Evolutionary conservation across 345 rosid genomes (phyloP), one percentile per base, ranked within the genome.

Genomic region (Euphorbia pulcherrima): DNA sequence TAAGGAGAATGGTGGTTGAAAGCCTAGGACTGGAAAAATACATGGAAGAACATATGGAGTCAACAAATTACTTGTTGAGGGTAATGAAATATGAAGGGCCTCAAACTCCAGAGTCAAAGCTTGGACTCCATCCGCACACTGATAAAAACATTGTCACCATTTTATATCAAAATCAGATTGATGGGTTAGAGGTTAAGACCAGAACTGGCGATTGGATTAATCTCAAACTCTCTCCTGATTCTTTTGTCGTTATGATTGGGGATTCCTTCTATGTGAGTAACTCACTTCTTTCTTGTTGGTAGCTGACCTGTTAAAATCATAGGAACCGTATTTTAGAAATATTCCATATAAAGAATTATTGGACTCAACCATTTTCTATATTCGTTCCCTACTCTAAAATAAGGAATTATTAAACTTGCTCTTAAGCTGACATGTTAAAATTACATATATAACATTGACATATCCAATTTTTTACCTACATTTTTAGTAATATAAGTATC

Each of bases 141-240:
- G 85, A 81, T 58, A 79, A 74, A 71, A 74, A 77, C 67, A 64
- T 78, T 23, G 35, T 80, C 4, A 73, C 84, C 10, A 76, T 81
- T n/a, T 74, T 83, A 53, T 76, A 70, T 68, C 85, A 81, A 62
- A 83, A 79, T 51, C 65, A 73, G n/a, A 73, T 83, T 5, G 74
- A 60, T 21, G 85, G 84, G 39, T 62, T 83, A 23, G 78, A 83
- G 65, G 60, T 83, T 1, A 57, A 74, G 63, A 58, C 83, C 26
- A 81, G 77, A 54, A 64, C 79, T 30, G 75, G 69, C 24, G 37
- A 47, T 17, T 72, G 69, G 75, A 44, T 72, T 28, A 13, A 10
- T 21, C 35, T 71, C 14, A 72, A 72, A 46, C 59, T 61, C 35
- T 64, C 69, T 23, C 69, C 69, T 3, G 51, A 64, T 16, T 56